These are phyloP conservation scores for Nicotiana rustica DNA, from an alignment of 305 asterid genomes.

Conservation along the genomic window DNA sequence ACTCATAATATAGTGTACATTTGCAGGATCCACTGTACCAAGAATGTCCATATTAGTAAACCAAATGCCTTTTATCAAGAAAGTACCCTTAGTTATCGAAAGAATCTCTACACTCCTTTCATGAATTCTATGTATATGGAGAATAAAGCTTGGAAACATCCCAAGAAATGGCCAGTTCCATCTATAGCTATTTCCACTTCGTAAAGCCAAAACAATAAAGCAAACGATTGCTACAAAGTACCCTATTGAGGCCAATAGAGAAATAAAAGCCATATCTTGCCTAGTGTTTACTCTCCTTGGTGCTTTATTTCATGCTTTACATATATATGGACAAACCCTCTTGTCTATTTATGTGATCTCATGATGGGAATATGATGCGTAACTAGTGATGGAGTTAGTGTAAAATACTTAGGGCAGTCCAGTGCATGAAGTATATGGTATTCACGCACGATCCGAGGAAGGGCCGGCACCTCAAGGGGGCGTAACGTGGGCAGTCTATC, in stretches of 20 bases:
- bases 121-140: constrained; percentile 49
- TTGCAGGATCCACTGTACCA: constrained; percentile 54
- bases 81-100: constrained; percentile 44
- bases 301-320: not conserved
- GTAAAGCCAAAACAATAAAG: constrained; percentile 44
- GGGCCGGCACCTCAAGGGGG: no score
- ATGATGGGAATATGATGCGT: not conserved
- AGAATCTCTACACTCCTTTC: constrained; percentile 44
- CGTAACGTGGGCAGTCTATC: rapidly evolving
- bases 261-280: not conserved
- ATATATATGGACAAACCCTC: not conserved
- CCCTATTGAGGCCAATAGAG: constrained; percentile 17
- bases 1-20: constrained; percentile 69
- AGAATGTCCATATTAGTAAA: constrained; percentile 62
- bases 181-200: constrained; percentile 34
- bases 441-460: no score
- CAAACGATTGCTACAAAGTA: constrained; percentile 48
- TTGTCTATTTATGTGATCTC: not conserved
- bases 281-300: not conserved
- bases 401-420: no score
- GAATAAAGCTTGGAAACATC: constrained; percentile 54
- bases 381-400: no score
- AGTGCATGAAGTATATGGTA: rapidly evolving
- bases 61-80: constrained; percentile 57
- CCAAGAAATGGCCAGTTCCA: constrained; percentile 68